Conservation (phyloP, 805 yeast species). For the Ogataea ganodermae region DNA sequence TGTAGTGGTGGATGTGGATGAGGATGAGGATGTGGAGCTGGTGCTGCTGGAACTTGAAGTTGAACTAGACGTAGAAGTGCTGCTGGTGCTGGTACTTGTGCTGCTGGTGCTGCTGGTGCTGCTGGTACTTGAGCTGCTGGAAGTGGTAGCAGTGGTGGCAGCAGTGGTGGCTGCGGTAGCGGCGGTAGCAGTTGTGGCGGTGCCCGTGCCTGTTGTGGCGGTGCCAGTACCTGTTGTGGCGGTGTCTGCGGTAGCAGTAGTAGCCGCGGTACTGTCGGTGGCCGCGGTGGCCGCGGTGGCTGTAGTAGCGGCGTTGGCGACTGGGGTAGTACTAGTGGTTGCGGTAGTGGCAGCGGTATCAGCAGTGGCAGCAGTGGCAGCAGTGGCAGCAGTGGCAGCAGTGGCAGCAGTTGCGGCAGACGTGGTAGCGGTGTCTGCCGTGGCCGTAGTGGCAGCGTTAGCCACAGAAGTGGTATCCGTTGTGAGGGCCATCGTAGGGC, state of each 20-base stretch:
- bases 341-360: conserved; percentile 13
- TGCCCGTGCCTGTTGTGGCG: conserved; percentile 9
- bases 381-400: conserved; percentile 8
- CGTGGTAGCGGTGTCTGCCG: conserved; percentile 2
- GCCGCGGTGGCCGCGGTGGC: not conserved
- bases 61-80: not conserved
- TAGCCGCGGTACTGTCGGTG: not conserved
- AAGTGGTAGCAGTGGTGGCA: conserved; percentile 10
- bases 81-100: too few relatives aligned
- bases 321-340: not conserved
- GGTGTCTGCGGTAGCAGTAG: not conserved
- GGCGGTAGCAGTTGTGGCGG: conserved; percentile 12
- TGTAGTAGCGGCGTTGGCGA: not conserved
- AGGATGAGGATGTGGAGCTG: conserved; percentile 9
- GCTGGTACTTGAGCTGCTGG: too few relatives aligned
- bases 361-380: not conserved
- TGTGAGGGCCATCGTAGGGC: conserved; percentile 1
- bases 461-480: conserved; percentile 2
- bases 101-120: too few relatives aligned
- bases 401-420: conserved; percentile 7
- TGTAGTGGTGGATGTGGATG: conserved; percentile 18
- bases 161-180: conserved; percentile 1
- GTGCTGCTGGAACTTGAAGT: conserved; percentile 11
- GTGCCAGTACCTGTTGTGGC: not conserved
- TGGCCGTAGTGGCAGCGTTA: conserved; percentile 8